Evolutionary conservation across 139 green algal genomes (phyloP).

Genomic region (Dunaliella primolecta): DNA sequence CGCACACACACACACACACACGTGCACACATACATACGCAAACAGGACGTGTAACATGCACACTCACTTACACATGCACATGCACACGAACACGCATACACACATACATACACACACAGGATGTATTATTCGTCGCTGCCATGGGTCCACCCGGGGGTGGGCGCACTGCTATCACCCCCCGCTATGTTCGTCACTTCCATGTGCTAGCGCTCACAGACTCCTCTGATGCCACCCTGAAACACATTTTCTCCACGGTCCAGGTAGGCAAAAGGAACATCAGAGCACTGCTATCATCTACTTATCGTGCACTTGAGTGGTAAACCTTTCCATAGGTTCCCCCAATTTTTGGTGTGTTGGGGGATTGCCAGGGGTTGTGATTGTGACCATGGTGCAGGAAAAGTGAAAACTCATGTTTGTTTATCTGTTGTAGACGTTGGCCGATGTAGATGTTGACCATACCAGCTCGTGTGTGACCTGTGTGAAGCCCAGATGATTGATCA

Average conservation of each 20-base stretch:
- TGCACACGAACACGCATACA: neutral
- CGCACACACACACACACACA: neutral
- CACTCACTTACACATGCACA: neutral
- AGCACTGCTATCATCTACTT: too few species aligned
- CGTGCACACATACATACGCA: neutral
- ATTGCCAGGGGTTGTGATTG: too few species aligned
- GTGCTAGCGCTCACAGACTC: conserved; percentile 43
- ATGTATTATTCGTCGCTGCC: conserved; percentile 31
- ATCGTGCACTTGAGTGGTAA: too few species aligned
- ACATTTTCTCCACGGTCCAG: conserved; percentile 71
- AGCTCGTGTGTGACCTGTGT: too few species aligned
- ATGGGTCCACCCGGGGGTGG: conserved; percentile 70
- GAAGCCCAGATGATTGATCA: too few species aligned
- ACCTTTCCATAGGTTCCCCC: too few species aligned
- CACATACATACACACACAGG: conserved; percentile 4
- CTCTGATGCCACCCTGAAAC: conserved; percentile 39
- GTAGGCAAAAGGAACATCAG: too few species aligned
- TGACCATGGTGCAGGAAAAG: too few species aligned
- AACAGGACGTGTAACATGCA: neutral
- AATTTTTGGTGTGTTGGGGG: too few species aligned
- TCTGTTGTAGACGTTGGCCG: too few species aligned
- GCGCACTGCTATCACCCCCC: conserved; percentile 56
- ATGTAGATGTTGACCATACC: too few species aligned
- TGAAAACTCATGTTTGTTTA: too few species aligned
- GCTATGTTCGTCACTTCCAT: conserved; percentile 64